These are phyloP conservation scores for Cyberlindnera mrakii DNA, from an alignment of 805 yeast species.

Conservation along the genomic window DNA sequence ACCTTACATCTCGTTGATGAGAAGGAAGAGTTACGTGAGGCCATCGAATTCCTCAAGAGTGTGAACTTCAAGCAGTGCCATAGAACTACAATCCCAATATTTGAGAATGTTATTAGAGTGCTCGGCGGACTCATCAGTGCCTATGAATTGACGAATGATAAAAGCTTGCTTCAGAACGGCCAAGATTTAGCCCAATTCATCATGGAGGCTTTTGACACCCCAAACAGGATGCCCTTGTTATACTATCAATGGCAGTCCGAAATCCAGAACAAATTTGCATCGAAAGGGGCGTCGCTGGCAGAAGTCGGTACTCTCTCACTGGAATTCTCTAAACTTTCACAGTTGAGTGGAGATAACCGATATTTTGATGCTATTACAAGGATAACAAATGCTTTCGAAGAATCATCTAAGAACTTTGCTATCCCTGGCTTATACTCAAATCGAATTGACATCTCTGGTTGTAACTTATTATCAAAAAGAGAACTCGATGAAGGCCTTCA, in stretches of 20 bases:
- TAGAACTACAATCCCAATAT: constrained; percentile 37
- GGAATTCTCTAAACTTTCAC: constrained; percentile 48
- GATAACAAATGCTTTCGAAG: constrained; percentile 33
- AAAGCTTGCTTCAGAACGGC: constrained; percentile 33
- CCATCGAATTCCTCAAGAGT: constrained; percentile 28
- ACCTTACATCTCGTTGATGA: constrained; percentile 43
- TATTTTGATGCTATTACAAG: constrained; percentile 47
- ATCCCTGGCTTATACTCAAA: constrained; percentile 40
- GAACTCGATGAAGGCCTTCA: constrained; percentile 29
- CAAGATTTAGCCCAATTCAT: constrained; percentile 41
- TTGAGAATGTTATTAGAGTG: constrained; percentile 46
- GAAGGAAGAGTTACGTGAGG: constrained; percentile 31
- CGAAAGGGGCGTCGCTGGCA: constrained; percentile 32
- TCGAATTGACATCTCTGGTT: constrained; percentile 45
- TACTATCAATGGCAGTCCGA: constrained; percentile 37
- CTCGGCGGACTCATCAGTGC: constrained; percentile 50
- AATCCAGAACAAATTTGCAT: constrained; percentile 32
- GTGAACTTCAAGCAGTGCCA: constrained; percentile 35
- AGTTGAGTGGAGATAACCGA: constrained; percentile 39
- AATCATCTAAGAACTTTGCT: constrained; percentile 27
- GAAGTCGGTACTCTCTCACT: constrained; percentile 44
- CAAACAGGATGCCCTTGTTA: constrained; percentile 46
- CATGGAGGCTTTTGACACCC: constrained; percentile 53
- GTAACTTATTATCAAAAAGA: constrained; percentile 27
- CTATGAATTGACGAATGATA: constrained; percentile 39